phyloP scores from a whole-genome alignment of 2,329 filamentous ascomycete species.

The Trichoderma koningiopsis region DNA sequence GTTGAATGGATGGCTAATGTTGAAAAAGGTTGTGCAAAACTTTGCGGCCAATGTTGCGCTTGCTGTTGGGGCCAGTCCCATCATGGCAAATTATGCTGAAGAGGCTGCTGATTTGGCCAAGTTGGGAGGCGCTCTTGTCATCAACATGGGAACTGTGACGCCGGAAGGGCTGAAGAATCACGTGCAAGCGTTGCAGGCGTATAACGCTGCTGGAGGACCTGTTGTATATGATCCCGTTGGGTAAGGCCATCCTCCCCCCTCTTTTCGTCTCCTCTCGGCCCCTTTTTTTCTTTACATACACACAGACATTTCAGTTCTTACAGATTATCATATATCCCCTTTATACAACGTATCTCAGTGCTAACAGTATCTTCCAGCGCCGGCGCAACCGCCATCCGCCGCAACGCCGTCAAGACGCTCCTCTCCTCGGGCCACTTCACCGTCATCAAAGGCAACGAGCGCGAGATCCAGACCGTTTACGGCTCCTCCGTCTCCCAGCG shows the following conservation, averaged over 20 bases:
- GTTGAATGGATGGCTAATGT: not conserved
- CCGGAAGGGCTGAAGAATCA: slow-evolving; percentile 74
- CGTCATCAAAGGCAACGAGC: slow-evolving; percentile 92
- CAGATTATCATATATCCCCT: not conserved
- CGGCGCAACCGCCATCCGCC: slow-evolving; percentile 76
- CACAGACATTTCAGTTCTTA: not conserved
- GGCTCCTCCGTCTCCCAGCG: slow-evolving; percentile 63
- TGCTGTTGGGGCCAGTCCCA: slow-evolving; percentile 81
- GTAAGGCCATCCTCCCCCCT: slow-evolving; percentile 44
- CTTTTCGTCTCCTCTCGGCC: not conserved
- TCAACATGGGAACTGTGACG: slow-evolving; percentile 95
- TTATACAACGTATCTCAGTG: not conserved
- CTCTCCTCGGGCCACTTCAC: slow-evolving; percentile 76
- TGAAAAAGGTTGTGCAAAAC: slow-evolving; percentile 74
- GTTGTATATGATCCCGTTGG: slow-evolving; percentile 90
- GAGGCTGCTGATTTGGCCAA: slow-evolving; percentile 81
- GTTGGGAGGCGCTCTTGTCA: slow-evolving; percentile 75
- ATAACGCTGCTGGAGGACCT: slow-evolving; percentile 75
- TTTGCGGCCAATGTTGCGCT: slow-evolving; percentile 90
- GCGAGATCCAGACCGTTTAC: slow-evolving; percentile 76
- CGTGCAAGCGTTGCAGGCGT: slow-evolving; percentile 71
- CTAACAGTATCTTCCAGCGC: slow-evolving; percentile 49
- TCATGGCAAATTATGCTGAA: slow-evolving; percentile 86
- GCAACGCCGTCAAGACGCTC: slow-evolving; percentile 69
- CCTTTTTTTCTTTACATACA: not conserved